Evolutionary conservation across 225 moss, liverwort and hornwort species (phyloP).

Genomic region (Neckera pumila): DNA sequence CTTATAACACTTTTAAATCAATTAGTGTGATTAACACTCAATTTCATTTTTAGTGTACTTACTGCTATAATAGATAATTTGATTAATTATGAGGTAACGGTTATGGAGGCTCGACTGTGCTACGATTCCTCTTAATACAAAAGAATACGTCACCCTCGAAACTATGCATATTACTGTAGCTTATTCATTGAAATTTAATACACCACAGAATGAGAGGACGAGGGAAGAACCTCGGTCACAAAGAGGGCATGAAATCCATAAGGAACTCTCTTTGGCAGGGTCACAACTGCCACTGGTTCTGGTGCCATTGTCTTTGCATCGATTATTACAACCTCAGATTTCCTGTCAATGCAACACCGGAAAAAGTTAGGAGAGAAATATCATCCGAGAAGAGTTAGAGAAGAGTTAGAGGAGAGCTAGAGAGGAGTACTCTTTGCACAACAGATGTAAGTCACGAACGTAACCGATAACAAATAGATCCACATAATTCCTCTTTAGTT

Average conservation of each 20-base stretch:
- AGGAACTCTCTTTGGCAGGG: slow-evolving; percentile 47
- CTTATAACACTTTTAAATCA: not conserved
- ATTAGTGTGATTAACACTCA: not conserved
- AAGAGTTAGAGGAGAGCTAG: too few relatives aligned
- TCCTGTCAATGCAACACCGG: slow-evolving; percentile 12
- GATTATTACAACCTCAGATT: slow-evolving; percentile 60
- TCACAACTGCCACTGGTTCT: slow-evolving; percentile 60
- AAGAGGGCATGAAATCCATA: slow-evolving; percentile 80
- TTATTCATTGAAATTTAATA: not conserved
- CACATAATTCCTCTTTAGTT: not conserved
- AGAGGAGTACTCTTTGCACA: not conserved
- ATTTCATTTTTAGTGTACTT: not conserved
- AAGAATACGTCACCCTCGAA: not conserved
- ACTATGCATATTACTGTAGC: not conserved
- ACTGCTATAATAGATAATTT: not conserved
- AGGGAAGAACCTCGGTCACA: slow-evolving; percentile 39
- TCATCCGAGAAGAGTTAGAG: not conserved
- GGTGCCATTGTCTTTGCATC: slow-evolving; percentile 74
- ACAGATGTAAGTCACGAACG: not conserved
- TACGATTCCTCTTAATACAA: not conserved
- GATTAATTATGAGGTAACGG: not conserved
- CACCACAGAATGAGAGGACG: not conserved
- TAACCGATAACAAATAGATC: not conserved
- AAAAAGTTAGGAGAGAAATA: not conserved
- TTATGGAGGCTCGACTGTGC: not conserved